Percentiles rank a stretch among this genome's conserved stretches.
Evolutionary conservation across 257 asterid genomes (phyloP).

Genomic region (Salvia miltiorrhiza): DNA sequence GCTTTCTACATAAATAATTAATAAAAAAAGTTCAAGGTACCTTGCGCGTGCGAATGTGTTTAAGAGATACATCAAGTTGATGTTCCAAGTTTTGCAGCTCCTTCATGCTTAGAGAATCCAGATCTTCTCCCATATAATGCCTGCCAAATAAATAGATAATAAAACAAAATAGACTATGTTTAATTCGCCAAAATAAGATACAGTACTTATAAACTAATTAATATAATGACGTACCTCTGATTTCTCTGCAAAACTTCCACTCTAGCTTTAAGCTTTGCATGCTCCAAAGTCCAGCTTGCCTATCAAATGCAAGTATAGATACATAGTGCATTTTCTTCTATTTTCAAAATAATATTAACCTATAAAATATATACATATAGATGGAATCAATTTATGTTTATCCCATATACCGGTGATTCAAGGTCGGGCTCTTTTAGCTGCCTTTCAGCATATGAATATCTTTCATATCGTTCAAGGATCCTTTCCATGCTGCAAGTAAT

Average conservation of each 20-base stretch:
- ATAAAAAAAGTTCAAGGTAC: conserved; percentile 28
- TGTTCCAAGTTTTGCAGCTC: conserved; percentile 88
- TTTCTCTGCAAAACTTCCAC: conserved; percentile 73
- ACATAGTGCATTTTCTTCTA: neutral
- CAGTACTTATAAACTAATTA: neutral
- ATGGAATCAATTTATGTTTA: neutral
- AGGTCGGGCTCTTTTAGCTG: conserved; percentile 41
- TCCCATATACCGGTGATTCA: conserved; percentile 55
- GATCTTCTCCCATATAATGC: conserved; percentile 81
- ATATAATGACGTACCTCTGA: conserved; percentile 30
- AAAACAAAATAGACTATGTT: neutral
- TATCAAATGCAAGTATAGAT: neutral
- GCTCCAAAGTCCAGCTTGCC: conserved; percentile 60
- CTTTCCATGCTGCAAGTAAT: conserved; percentile 65
- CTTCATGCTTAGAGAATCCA: conserved; percentile 53
- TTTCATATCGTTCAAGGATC: conserved; percentile 79
- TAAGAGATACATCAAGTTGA: conserved; percentile 74
- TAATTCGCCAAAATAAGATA: neutral
- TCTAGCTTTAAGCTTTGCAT: conserved; percentile 87
- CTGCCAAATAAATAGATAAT: conserved; percentile 25
- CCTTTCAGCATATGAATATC: conserved; percentile 66
- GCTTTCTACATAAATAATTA: neutral
- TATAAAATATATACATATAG: neutral
- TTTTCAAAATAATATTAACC: neutral
- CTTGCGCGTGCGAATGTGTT: conserved; percentile 75